Conservation (phyloP, 106 monocot species). For the Gastrodia elata region DNA sequence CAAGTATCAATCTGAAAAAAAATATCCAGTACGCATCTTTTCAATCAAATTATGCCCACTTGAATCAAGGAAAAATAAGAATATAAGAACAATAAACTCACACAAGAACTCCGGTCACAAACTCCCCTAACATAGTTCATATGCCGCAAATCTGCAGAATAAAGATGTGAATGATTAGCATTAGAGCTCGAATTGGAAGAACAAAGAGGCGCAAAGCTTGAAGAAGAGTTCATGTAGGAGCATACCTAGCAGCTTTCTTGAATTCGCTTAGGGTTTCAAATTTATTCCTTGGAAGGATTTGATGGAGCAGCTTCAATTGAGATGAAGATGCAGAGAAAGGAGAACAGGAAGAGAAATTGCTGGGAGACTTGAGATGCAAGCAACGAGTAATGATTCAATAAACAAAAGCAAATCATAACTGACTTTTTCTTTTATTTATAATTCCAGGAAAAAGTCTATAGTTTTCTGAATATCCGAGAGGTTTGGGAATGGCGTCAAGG, state of each 20-base stretch:
- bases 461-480: not conserved
- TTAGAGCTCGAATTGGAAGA: not conserved
- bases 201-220: not conserved
- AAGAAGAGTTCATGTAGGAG: not conserved
- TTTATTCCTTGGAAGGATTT: not conserved
- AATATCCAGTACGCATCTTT: not conserved
- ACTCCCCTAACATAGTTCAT: constrained; percentile 26
- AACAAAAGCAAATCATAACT: not conserved
- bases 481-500: constrained; percentile 5
- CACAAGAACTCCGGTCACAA: constrained; percentile 23
- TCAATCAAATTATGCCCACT: not conserved
- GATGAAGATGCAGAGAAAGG: not conserved
- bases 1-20: constrained; percentile 49
- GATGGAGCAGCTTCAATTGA: not conserved
- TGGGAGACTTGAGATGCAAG: constrained; percentile 5
- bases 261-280: not conserved
- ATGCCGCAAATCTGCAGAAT: not conserved
- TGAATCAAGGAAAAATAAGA: not conserved
- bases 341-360: not conserved
- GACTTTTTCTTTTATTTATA: not conserved
- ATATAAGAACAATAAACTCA: constrained; percentile 3
- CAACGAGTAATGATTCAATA: not conserved
- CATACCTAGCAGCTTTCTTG: not conserved
- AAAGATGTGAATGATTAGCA: not conserved
- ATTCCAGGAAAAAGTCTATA: not conserved